Conservation (phyloP, 1,284 basidiomycete species). For the Schizophyllum commune region DNA sequence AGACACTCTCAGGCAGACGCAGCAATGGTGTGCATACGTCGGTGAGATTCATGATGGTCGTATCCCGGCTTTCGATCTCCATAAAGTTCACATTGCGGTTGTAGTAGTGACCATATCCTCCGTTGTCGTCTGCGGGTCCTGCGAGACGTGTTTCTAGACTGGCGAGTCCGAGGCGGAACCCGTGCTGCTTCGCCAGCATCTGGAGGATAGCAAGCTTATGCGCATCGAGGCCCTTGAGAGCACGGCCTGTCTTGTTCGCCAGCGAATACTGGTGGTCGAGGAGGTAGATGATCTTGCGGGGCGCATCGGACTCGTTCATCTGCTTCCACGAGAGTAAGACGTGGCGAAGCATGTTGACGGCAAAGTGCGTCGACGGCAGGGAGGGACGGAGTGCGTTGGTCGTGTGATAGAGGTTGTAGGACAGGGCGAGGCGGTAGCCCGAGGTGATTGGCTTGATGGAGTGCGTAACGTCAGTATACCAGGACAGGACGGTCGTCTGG, state of each 20-base stretch:
- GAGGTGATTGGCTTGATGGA: constrained; percentile 35
- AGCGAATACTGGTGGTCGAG: constrained; percentile 18
- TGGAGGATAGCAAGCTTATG: constrained; percentile 12
- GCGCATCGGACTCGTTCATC: constrained; percentile 1
- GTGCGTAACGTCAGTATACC: constrained; percentile 41
- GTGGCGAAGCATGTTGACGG: constrained; percentile 9
- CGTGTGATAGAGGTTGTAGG: constrained; percentile 35
- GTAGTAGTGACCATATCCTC: too few species aligned
- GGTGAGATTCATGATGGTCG: constrained; percentile 5
- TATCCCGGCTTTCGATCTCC: too few species aligned
- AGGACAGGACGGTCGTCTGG: constrained; percentile 31
- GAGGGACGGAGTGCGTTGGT: constrained; percentile 11
- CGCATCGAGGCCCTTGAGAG: constrained; percentile 20
- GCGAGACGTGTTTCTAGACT: constrained; percentile 26
- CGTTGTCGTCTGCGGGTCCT: too few species aligned
- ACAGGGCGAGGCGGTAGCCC: constrained; percentile 37
- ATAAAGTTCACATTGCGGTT: too few species aligned
- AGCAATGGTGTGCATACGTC: too few species aligned
- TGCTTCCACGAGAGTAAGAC: constrained; percentile 13
- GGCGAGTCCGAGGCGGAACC: constrained; percentile 25
- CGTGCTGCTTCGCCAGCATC: constrained; percentile 9
- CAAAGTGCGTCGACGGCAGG: constrained; percentile 14
- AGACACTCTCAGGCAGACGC: too few species aligned
- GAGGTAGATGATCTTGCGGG: constrained; percentile 17
- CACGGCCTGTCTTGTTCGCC: constrained; percentile 9